phyloP scores from a whole-genome alignment of 202 grass and related monocot genomes.

The Digitaria exilis region DNA sequence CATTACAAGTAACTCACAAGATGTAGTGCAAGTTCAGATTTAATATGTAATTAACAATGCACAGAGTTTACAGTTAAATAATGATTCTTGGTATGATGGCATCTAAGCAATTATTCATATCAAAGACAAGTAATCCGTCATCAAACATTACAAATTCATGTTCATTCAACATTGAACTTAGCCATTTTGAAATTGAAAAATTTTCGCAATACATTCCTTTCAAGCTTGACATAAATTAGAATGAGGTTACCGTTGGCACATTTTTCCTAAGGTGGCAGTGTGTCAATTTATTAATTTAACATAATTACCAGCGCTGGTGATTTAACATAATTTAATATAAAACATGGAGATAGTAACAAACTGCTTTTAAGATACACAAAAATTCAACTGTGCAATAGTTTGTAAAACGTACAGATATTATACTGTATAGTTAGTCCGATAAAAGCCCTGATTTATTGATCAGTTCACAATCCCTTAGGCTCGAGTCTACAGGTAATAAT shows the following conservation, averaged over 20 bases:
- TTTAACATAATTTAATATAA: not conserved
- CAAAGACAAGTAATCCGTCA: not conserved
- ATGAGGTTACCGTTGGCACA: not conserved
- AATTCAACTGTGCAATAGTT: not conserved
- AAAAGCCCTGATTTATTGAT: not conserved
- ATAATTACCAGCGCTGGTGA: not conserved
- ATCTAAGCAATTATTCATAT: not conserved
- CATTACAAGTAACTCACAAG: conserved; percentile 12
- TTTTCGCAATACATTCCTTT: conserved; percentile 12
- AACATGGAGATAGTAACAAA: not conserved
- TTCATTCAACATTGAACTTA: conserved; percentile 1
- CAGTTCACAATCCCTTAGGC: not conserved
- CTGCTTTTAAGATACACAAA: not conserved
- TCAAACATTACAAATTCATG: not conserved
- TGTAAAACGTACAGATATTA: not conserved
- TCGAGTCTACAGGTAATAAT: not conserved
- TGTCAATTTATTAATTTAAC: not conserved
- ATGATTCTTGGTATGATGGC: not conserved
- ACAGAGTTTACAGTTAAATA: not conserved
- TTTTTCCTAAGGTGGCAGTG: not conserved
- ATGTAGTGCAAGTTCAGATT: not conserved
- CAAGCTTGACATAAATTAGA: not conserved
- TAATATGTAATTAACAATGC: not conserved
- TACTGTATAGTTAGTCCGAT: not conserved
- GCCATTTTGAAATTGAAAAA: conserved; percentile 11